Conservation (phyloP, 2,329 filamentous ascomycete species). For the Pyrenophora tritici-repentis region DNA sequence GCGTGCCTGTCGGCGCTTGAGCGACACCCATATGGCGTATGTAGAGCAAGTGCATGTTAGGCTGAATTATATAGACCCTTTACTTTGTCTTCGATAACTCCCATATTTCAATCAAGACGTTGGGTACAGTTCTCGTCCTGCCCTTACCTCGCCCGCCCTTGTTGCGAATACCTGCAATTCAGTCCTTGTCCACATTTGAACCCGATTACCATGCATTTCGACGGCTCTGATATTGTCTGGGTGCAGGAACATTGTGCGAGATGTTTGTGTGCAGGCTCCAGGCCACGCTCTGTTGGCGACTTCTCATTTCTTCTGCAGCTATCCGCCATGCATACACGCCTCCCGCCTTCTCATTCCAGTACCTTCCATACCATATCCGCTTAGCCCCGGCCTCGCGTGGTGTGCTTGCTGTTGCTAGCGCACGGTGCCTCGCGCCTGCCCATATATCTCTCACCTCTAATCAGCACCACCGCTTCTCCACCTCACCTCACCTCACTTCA, state of each 20-base stretch:
- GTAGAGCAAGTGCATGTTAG: not conserved
- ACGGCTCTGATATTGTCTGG: too few species aligned
- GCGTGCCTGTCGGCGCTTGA: conserved; percentile 25
- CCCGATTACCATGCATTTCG: too few species aligned
- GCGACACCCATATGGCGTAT: not conserved
- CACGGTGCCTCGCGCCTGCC: conserved; percentile 19
- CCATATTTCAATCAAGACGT: too few species aligned
- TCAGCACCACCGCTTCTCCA: not conserved
- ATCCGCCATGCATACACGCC: not conserved
- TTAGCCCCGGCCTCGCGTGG: not conserved
- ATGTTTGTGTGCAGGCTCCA: not conserved
- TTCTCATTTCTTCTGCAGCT: conserved; percentile 3
- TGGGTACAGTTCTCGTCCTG: too few species aligned
- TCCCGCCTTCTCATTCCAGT: not conserved
- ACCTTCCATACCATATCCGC: not conserved
- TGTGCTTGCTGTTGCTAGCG: conserved; percentile 10
- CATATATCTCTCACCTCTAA: conserved; percentile 2
- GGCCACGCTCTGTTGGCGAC: not conserved
- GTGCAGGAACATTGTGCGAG: too few species aligned
- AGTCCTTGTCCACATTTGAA: too few species aligned
- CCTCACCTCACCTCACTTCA: conserved; percentile 8
- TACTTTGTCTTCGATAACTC: not conserved
- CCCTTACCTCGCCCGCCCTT: too few species aligned
- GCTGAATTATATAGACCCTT: not conserved
- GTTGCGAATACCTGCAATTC: too few species aligned